Evolutionary conservation across 441 rosid species (phyloP).

Genomic region (Erodium texanum): DNA sequence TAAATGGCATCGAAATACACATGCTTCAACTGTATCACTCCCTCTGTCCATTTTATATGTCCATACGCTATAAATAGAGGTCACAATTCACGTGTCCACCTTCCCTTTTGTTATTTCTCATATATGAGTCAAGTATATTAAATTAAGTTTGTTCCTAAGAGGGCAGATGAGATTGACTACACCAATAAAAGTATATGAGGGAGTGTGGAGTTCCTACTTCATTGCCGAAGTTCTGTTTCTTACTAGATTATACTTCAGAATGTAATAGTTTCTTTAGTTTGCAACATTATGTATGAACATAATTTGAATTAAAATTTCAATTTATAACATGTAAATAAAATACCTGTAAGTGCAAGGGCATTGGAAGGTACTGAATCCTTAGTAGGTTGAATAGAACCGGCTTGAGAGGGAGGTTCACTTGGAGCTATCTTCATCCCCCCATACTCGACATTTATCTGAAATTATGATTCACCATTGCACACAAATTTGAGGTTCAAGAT

Average conservation of each 20-base stretch:
- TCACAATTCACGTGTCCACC: background rate
- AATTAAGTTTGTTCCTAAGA: background rate
- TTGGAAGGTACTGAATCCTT: constrained; percentile 31
- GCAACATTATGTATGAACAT: background rate
- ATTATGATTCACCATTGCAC: background rate
- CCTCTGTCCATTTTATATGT: background rate
- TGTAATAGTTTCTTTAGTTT: no score
- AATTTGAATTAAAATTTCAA: background rate
- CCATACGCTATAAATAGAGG: background rate
- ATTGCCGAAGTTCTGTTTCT: no score
- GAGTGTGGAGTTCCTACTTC: no score
- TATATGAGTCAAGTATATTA: background rate
- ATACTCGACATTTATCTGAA: constrained; percentile 53
- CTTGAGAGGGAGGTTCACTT: constrained; percentile 36
- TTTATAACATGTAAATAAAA: background rate
- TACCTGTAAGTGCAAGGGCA: constrained; percentile 76
- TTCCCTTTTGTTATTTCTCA: background rate
- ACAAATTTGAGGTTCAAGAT: no score
- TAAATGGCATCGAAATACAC: background rate
- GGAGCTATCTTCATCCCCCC: constrained; percentile 42
- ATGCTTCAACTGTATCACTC: background rate
- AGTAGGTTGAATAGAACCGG: constrained; percentile 28
- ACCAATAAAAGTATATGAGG: no score
- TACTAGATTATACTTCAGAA: no score
- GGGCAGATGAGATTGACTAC: no score